Evolutionary conservation across 179 eudicot genomes (phyloP).

Genomic region (Vitellaria paradoxa): DNA sequence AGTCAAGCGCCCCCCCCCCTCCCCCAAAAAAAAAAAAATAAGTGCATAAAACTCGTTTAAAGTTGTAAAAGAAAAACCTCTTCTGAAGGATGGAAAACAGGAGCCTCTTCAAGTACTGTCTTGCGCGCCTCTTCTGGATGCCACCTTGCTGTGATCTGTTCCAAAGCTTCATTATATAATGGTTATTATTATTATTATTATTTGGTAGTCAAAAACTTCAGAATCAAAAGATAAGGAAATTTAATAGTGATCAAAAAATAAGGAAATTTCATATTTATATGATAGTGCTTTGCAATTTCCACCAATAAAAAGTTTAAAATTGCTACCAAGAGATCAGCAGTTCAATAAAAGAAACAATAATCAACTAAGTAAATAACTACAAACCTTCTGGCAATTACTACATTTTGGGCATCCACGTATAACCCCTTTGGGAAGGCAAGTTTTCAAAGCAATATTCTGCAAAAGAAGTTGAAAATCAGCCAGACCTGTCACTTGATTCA

Average conservation of each 20-base stretch:
- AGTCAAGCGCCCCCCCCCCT: neutral
- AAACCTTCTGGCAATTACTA: conserved; percentile 61
- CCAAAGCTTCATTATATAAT: conserved; percentile 4
- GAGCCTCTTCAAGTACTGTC: conserved; percentile 58
- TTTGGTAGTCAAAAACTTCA: neutral
- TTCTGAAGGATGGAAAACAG: conserved; percentile 62
- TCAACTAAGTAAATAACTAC: conserved; percentile 4
- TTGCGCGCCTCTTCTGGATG: conserved; percentile 44
- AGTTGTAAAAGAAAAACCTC: conserved; percentile 41
- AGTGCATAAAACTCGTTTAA: conserved; percentile 2
- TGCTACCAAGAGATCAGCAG: neutral
- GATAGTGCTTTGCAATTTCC: neutral
- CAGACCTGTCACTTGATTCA: neutral
- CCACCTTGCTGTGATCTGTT: conserved; percentile 69
- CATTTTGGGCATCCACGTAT: conserved; percentile 58
- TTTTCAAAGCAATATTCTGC: conserved; percentile 28
- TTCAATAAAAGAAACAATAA: conserved; percentile 2
- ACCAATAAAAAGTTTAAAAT: neutral
- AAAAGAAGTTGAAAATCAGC: conserved; percentile 6
- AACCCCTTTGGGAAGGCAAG: conserved; percentile 65
- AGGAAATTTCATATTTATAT: too few relatives aligned
- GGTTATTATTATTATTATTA: neutral
- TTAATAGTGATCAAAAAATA: neutral
- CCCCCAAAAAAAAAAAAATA: conserved; percentile 9
- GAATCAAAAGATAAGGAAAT: neutral